These are phyloP conservation scores for Talinum fruticosum DNA, from an alignment of 148 eudicot species.

Conservation along the genomic window DNA sequence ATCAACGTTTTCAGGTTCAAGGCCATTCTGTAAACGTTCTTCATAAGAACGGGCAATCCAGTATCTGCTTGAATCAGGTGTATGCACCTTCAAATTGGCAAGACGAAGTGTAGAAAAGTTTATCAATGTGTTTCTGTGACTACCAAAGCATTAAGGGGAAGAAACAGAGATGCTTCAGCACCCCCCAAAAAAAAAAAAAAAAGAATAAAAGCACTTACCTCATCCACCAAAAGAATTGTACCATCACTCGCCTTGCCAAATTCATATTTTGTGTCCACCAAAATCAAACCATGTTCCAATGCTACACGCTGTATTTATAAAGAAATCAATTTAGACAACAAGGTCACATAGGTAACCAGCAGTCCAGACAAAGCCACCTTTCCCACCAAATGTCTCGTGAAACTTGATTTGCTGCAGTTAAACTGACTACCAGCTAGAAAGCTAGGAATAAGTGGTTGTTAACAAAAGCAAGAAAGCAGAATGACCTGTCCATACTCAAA, in stretches of 20 bases:
- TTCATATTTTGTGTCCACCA: conserved; percentile 97
- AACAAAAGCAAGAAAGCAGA: conserved; percentile 7
- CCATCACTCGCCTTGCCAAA: conserved; percentile 92
- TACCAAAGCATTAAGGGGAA: background rate
- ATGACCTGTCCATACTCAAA: conserved; percentile 91
- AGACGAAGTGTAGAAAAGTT: conserved; percentile 2
- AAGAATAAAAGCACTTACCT: conserved; percentile 37
- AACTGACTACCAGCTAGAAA: background rate
- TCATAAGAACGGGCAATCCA: conserved; percentile 84
- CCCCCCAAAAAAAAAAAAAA: background rate
- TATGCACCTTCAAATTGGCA: conserved; percentile 62
- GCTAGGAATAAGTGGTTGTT: background rate
- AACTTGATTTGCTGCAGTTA: background rate
- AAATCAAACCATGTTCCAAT: conserved; percentile 72
- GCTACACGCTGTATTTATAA: conserved; percentile 63
- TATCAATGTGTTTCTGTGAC: background rate
- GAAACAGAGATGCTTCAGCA: conserved; percentile 1
- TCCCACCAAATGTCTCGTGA: background rate
- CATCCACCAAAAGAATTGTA: conserved; percentile 70
- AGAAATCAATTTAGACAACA: background rate
- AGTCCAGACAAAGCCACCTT: too few species aligned
- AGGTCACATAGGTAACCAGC: too few species aligned
- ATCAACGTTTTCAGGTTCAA: conserved; percentile 96
- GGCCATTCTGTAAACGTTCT: conserved; percentile 60
- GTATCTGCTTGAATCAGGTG: conserved; percentile 98